Evolutionary conservation across 169 alveolate species (phyloP), one percentile per base, ranked within the genome.

Genomic region (Plasmodium cynomolgi): DNA sequence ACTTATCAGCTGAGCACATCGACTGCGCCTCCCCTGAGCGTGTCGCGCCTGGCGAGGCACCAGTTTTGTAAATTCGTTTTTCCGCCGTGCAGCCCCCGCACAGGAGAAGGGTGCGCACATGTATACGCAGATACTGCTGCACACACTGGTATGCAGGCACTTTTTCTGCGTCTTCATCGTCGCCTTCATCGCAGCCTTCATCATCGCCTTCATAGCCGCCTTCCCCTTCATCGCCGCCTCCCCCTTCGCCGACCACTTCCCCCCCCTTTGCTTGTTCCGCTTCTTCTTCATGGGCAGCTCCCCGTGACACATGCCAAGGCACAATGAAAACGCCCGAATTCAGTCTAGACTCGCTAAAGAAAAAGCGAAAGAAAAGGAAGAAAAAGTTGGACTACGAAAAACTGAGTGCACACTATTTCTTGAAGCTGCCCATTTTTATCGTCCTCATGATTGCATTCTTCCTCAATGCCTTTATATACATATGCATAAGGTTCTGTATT

Each of bases 271-370:
- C 62, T 15, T 2, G 62, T 3, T 15, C 62, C 26, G 2, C 2
- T 50, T 50, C n/a, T 50, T 17, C 62, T 50, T 15, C 62, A 13
- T 50, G 62, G 26, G 23, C 62, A 50, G 23, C 62, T 15, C 9
- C 62, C 62, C 13, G 62, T 29, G 77, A 29, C 77, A 23, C 77
- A 68, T 68, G 77, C 26, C 39, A 80, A 17, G 47, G 75, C 54
- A 84, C 71, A 81, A 91, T 91, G 95, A 91, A 91, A 82, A 91
- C 92, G 31, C 95, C 95, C 6, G 95, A 91, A 72, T 91, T 91
- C 74, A 81, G 95, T 37, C 50, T 91, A 91, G 95, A 91, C 31
- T 91, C 95, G 8, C 83, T 91, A 33, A 91, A 81, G 41, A 91
- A 71, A 37, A 39, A 86, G 20, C 33, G 68, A 31, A 82, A 68